Percentiles rank a stretch among this genome's conserved stretches.
These are phyloP conservation scores for Polygonum aviculare DNA, from an alignment of 148 eudicot species.

Conservation along the genomic window DNA sequence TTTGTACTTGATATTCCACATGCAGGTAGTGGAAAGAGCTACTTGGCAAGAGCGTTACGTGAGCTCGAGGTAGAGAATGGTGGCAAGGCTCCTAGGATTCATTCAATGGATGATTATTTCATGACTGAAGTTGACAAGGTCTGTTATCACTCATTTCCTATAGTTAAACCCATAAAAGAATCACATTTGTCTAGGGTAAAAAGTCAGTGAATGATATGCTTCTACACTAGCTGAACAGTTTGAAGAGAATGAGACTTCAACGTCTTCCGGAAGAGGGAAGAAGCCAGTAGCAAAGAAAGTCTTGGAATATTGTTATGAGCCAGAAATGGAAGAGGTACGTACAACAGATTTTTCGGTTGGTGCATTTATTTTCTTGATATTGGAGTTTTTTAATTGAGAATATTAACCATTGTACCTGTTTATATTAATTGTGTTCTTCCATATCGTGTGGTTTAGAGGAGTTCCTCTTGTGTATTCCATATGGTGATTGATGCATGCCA, in stretches of 20 bases:
- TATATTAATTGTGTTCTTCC: neutral
- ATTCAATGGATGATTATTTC: constrained; percentile 98
- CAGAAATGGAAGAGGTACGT: constrained; percentile 98
- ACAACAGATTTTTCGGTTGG: neutral
- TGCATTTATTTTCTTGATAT: neutral
- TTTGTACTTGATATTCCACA: constrained; percentile 8
- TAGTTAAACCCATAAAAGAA: neutral
- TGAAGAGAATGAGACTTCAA: constrained; percentile 61
- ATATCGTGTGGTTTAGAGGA: neutral
- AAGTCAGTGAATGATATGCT: neutral
- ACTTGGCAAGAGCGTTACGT: constrained; percentile 86
- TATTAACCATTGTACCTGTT: neutral
- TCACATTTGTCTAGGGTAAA: neutral
- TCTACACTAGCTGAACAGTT: constrained; percentile 27
- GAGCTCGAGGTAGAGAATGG: constrained; percentile 95
- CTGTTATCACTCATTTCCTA: neutral
- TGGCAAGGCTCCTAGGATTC: constrained; percentile 86
- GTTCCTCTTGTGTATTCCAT: neutral
- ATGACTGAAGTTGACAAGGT: constrained; percentile 99
- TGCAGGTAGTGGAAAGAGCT: constrained; percentile 97
- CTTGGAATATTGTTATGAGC: constrained; percentile 94
- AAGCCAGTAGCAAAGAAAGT: constrained; percentile 63
- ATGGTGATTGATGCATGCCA: neutral
- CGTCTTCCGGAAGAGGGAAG: constrained; percentile 52
- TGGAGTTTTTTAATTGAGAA: neutral